Conservation (phyloP, 495 filamentous ascomycete species). For the Choiromyces venosus region DNA sequence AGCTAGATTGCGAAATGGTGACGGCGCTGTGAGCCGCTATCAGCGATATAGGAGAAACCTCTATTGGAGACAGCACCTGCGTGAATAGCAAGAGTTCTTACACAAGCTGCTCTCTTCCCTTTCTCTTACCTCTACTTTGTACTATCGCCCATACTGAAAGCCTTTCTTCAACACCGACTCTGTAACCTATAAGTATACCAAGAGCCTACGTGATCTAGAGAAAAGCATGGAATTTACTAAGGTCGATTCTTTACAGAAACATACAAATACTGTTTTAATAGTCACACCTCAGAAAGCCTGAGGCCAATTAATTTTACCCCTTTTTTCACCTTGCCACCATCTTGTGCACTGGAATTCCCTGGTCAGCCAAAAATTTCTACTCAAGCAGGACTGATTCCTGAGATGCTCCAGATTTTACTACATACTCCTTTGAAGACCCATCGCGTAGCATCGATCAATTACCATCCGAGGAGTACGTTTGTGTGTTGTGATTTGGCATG, state of each 20-base stretch:
- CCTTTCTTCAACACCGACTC: background rate
- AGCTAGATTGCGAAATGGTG: background rate
- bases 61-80: background rate
- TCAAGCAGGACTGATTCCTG: background rate
- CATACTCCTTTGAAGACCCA: background rate
- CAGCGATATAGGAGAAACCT: background rate
- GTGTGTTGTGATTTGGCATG: background rate
- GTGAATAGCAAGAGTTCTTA: background rate
- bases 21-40: background rate
- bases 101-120: background rate
- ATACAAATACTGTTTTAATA: background rate
- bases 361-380: background rate
- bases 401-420: background rate
- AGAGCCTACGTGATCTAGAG: too few relatives aligned
- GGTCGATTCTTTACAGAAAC: background rate
- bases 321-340: background rate
- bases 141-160: background rate
- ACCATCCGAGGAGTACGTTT: background rate
- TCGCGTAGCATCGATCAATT: background rate
- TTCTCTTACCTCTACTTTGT: background rate
- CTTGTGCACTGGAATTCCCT: background rate
- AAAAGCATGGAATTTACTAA: background rate
- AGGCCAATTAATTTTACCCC: background rate
- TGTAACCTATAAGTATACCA: background rate
- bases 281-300: background rate